phyloP scores from a whole-genome alignment of 331 rosid species.

The Rhamnella rubrinervis region DNA sequence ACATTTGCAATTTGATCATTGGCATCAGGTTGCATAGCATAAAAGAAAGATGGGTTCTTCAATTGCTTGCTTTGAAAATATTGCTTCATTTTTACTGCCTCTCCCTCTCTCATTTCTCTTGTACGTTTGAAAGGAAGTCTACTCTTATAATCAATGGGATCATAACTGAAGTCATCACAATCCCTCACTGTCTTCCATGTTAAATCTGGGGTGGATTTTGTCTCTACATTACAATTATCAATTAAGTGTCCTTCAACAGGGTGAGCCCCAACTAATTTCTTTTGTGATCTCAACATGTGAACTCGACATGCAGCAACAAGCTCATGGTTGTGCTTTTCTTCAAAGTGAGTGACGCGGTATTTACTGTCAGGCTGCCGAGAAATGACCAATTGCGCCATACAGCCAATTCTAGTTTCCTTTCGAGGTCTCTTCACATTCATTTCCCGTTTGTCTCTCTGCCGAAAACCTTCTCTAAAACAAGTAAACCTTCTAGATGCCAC shows the following conservation, averaged over 20 bases:
- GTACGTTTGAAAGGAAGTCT: constrained; percentile 40
- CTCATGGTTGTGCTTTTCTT: constrained; percentile 65
- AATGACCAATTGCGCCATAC: constrained; percentile 56
- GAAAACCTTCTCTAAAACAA: constrained; percentile 72
- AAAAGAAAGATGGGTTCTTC: constrained; percentile 48
- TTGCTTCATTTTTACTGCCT: constrained; percentile 38
- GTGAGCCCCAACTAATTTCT: constrained; percentile 44
- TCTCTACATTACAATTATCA: constrained; percentile 29
- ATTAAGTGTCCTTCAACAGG: constrained; percentile 28
- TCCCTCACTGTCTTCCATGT: constrained; percentile 22
- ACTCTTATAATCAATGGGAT: constrained; percentile 31
- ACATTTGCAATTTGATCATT: constrained; percentile 46
- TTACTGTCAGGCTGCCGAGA: constrained; percentile 60
- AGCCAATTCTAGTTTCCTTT: constrained; percentile 64
- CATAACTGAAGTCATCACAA: constrained; percentile 25
- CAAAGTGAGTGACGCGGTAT: constrained; percentile 59
- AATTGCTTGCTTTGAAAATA: constrained; percentile 43
- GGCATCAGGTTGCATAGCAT: constrained; percentile 51
- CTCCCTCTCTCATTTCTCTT: constrained; percentile 41
- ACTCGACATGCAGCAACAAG: constrained; percentile 57
- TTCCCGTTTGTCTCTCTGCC: constrained; percentile 53
- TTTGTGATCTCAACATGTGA: constrained; percentile 55
- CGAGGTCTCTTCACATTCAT: constrained; percentile 49
- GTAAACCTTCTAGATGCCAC: constrained; percentile 60
- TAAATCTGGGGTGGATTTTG: constrained; percentile 27